Conservation (phyloP, 306 rosid genomes). For the Glycine tomentella region DNA sequence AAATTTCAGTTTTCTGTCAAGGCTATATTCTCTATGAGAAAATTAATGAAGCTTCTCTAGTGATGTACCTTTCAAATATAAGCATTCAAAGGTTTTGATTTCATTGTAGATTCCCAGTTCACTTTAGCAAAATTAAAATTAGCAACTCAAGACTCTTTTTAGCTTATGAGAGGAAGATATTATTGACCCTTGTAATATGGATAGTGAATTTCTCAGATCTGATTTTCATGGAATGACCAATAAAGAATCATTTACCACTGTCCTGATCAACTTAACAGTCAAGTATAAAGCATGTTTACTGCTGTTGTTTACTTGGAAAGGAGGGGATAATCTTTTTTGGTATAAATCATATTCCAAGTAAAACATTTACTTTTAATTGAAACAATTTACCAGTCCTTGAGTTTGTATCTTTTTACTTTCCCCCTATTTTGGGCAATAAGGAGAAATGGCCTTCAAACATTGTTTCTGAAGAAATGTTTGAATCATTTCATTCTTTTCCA, state of each 20-base stretch:
- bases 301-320: neutral
- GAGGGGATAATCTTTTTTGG: neutral
- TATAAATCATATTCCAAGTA: neutral
- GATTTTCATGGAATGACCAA: slow-evolving; percentile 1
- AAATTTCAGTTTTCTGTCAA: slow-evolving; percentile 16
- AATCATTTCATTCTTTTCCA: slow-evolving; percentile 44
- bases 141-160: neutral
- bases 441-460: slow-evolving; percentile 8
- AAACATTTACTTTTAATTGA: neutral
- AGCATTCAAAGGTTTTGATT: neutral
- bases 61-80: neutral
- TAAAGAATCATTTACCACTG: neutral
- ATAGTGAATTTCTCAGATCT: neutral
- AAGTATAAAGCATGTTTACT: slow-evolving; percentile 7
- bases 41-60: neutral
- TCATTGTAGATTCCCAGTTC: slow-evolving; percentile 2
- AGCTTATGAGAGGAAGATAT: slow-evolving; percentile 13
- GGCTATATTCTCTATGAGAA: neutral
- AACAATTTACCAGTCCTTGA: neutral
- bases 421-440: neutral
- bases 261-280: slow-evolving; percentile 11
- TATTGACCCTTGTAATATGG: neutral
- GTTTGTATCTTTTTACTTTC: neutral
- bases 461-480: slow-evolving; percentile 17
- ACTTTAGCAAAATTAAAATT: slow-evolving; percentile 1